phyloP scores from a whole-genome alignment of 2,329 filamentous ascomycete species.

The Scedosporium boydii region DNA sequence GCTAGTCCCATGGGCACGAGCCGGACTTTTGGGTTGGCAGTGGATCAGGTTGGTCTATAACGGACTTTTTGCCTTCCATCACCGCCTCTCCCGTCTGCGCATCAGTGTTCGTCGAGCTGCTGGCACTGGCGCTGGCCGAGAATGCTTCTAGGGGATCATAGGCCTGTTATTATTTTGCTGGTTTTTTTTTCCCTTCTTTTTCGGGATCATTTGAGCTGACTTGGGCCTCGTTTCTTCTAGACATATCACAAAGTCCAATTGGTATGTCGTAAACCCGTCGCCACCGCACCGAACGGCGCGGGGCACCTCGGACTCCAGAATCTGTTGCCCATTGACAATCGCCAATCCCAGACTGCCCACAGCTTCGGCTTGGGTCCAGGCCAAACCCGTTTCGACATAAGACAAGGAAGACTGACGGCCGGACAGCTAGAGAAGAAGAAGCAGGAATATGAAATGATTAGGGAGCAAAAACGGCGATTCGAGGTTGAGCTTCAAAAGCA shows the following conservation, averaged over 20 bases:
- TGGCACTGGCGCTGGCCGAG: background rate
- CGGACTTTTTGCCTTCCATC: background rate
- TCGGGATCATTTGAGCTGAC: background rate
- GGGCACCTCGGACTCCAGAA: constrained; percentile 4
- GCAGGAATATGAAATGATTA: constrained; percentile 80
- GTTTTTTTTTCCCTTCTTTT: background rate
- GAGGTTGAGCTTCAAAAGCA: constrained; percentile 89
- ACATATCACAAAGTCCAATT: constrained; percentile 66
- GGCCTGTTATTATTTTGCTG: background rate
- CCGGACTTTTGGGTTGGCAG: background rate
- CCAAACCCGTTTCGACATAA: constrained; percentile 4
- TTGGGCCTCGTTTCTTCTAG: constrained; percentile 23
- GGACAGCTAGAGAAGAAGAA: constrained; percentile 85
- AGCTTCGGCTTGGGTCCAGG: constrained; percentile 1
- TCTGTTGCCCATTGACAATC: constrained; percentile 4
- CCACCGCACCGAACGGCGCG: background rate
- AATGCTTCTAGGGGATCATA: background rate
- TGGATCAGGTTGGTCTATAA: background rate
- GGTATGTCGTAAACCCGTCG: constrained; percentile 40
- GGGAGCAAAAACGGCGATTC: constrained; percentile 80
- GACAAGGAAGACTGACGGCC: constrained; percentile 8
- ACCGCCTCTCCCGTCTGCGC: background rate
- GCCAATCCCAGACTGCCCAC: background rate
- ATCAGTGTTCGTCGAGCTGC: background rate
- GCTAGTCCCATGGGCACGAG: background rate